These are phyloP conservation scores for Pythium apleroticum DNA, from an alignment of 352 stramenopile species.

Conservation along the genomic window DNA sequence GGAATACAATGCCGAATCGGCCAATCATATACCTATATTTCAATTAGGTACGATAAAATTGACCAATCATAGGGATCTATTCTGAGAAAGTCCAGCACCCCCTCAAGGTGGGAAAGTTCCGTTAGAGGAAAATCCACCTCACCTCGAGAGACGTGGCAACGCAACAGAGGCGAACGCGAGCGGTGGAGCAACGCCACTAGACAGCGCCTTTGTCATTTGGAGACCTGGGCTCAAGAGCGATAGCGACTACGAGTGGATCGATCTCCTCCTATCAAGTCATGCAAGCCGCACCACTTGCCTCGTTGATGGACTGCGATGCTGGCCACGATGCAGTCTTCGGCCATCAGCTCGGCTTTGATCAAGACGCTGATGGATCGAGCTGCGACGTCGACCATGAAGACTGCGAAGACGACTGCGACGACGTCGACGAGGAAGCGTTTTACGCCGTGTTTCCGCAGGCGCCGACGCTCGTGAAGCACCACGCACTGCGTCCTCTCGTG, in stretches of 20 bases:
- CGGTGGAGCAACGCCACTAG: neutral
- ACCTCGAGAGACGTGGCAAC: neutral
- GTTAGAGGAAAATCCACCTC: neutral
- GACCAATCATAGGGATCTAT: neutral
- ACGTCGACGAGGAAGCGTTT: conserved; percentile 16
- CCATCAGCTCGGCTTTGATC: conserved; percentile 10
- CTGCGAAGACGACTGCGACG: conserved; percentile 1
- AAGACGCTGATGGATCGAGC: conserved; percentile 17
- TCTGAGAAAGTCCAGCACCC: conserved; percentile 1
- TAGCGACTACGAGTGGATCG: neutral
- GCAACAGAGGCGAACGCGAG: neutral
- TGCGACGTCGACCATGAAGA: conserved; percentile 17
- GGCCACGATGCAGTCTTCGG: conserved; percentile 1
- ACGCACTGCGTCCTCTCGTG: conserved; percentile 40
- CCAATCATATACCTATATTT: neutral
- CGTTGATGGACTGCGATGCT: neutral
- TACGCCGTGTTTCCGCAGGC: conserved; percentile 28
- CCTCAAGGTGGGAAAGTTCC: neutral
- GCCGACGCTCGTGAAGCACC: conserved; percentile 22
- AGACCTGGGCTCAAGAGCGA: neutral
- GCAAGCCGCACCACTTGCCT: neutral
- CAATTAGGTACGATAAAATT: neutral
- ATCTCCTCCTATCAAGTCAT: neutral
- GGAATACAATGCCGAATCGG: no score
- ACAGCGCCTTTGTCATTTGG: neutral